A percentile compares a stretch with the other conserved stretches of the same genome.
Evolutionary conservation across 805 yeast genomes (phyloP).

Genomic region (Schwanniomyces pseudopolymorphus): DNA sequence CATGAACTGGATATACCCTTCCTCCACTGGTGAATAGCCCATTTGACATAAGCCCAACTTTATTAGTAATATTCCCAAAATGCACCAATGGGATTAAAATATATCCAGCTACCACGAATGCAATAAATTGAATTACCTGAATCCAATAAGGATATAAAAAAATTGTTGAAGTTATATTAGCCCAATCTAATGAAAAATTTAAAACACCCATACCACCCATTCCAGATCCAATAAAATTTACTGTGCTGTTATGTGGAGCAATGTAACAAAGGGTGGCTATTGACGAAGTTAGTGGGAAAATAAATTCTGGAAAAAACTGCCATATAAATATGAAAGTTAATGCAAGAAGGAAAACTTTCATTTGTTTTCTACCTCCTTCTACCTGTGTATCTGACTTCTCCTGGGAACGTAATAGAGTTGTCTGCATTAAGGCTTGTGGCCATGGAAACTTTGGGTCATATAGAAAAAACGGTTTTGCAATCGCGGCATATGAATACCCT

Average conservation of each 20-base stretch:
- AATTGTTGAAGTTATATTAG: slow-evolving; percentile 46
- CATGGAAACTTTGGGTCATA: slow-evolving; percentile 48
- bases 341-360: slow-evolving; percentile 35
- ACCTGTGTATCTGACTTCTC: slow-evolving; percentile 12
- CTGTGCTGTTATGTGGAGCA: slow-evolving; percentile 36
- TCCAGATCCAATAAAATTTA: slow-evolving; percentile 47
- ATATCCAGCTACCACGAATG: slow-evolving; percentile 46
- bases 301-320: slow-evolving; percentile 47
- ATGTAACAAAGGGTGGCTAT: slow-evolving; percentile 46
- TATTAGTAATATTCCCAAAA: slow-evolving; percentile 31
- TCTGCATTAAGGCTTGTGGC: slow-evolving; percentile 50
- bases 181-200: slow-evolving; percentile 48
- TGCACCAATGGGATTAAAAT: slow-evolving; percentile 43
- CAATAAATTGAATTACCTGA: slow-evolving; percentile 42
- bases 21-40: slow-evolving; percentile 35
- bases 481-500: slow-evolving; percentile 49
- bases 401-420: slow-evolving; percentile 37
- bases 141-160: slow-evolving; percentile 51
- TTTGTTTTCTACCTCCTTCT: slow-evolving; percentile 18
- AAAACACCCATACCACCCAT: slow-evolving; percentile 48
- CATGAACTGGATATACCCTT: slow-evolving; percentile 34
- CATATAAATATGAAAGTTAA: slow-evolving; percentile 34
- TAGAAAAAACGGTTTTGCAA: slow-evolving; percentile 42
- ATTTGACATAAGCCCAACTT: slow-evolving; percentile 47
- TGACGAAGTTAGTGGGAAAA: slow-evolving; percentile 47